Percentiles rank a stretch among this genome's conserved stretches.
Conservation (phyloP, 2,329 filamentous ascomycete genomes). For the Cladosporium cucumerinum region DNA sequence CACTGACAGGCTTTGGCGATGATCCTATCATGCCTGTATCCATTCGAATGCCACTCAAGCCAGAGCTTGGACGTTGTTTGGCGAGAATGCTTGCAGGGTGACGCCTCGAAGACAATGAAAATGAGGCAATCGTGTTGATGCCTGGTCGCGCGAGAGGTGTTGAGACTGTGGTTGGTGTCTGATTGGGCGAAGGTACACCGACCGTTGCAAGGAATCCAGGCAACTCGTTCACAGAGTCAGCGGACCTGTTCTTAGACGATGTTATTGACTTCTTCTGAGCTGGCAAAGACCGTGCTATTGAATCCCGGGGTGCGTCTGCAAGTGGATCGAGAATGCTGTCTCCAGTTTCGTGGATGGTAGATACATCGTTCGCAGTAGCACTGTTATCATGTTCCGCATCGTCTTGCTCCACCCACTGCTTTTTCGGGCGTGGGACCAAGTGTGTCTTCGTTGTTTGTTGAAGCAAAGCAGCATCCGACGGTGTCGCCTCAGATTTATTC, state of each 20-base stretch:
- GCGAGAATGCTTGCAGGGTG: background rate
- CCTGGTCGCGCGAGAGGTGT: background rate
- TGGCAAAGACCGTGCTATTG: background rate
- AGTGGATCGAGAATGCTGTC: background rate
- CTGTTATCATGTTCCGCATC: background rate
- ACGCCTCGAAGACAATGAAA: background rate
- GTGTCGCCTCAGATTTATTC: background rate
- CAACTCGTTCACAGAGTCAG: background rate
- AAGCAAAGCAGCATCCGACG: background rate
- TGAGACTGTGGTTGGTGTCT: background rate
- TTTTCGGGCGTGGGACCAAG: background rate
- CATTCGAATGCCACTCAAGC: background rate
- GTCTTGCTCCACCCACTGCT: slow-evolving; percentile 1
- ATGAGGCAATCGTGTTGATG: slow-evolving; percentile 8
- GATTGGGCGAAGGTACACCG: background rate
- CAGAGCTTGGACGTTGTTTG: background rate
- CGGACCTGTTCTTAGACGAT: background rate
- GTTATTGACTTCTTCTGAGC: background rate
- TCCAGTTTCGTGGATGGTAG: background rate
- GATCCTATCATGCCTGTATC: slow-evolving; percentile 4
- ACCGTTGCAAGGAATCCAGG: background rate
- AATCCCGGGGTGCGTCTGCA: background rate
- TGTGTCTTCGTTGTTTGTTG: background rate
- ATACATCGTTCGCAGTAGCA: background rate
- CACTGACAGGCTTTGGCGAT: slow-evolving; percentile 2